Evolutionary conservation across 2,329 filamentous ascomycete species (phyloP).

Genomic region (Alternaria sp.): DNA sequence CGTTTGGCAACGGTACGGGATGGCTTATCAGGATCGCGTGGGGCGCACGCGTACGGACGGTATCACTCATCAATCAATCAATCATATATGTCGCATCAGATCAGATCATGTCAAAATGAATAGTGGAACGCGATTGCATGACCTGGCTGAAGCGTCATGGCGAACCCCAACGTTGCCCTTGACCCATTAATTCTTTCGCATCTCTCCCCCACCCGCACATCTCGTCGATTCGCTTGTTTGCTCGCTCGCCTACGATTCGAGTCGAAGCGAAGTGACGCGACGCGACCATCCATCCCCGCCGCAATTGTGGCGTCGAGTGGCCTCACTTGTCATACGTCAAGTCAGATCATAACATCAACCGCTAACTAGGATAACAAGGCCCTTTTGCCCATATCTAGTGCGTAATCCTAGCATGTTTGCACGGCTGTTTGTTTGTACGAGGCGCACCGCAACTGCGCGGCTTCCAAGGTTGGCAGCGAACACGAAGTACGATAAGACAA

Average conservation of each 20-base stretch:
- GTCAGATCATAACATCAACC: neutral
- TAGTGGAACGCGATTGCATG: neutral
- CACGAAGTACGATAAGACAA: neutral
- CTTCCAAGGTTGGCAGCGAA: neutral
- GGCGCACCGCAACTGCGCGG: neutral
- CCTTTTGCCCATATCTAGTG: neutral
- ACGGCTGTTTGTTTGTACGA: neutral
- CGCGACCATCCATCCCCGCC: neutral
- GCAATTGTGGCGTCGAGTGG: neutral
- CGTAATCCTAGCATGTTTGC: neutral
- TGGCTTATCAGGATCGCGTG: neutral
- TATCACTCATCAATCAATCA: neutral
- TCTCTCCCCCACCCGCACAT: neutral
- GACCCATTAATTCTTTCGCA: neutral
- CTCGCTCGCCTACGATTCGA: neutral
- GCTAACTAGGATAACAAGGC: neutral
- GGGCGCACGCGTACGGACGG: neutral
- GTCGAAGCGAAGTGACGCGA: neutral
- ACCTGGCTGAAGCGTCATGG: neutral
- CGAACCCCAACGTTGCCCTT: neutral
- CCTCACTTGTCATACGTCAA: neutral
- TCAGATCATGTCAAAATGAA: neutral
- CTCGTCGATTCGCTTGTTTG: neutral
- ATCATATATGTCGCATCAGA: neutral
- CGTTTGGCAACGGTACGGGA: neutral